Evolutionary conservation across 257 asterid species (phyloP), one percentile per base, ranked within the genome.

Genomic region (Solanum neorickii): DNA sequence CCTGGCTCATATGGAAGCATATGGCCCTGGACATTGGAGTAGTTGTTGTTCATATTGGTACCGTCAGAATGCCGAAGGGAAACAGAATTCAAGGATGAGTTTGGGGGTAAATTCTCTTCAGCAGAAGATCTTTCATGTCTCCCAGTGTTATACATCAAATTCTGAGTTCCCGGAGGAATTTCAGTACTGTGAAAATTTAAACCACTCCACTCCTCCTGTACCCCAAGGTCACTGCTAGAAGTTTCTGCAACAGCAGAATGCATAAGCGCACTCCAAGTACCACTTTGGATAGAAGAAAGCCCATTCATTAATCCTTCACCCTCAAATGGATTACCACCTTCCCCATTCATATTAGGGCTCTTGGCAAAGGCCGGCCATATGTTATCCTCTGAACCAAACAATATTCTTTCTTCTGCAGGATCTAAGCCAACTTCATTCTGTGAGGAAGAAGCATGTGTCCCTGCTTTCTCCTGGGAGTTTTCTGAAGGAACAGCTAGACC

Each of bases 251-350:
- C 98, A 41, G 99, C 99, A 86, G 99, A 97, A 88, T 97, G 98
- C 98, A 97, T 95, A 66, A 97, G 95, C 88, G 99, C 98, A 90
- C 99, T 95, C 99, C 99, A 96, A 88, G 98, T 94, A 87, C 99
- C 99, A 89, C 94, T 91, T 88, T 93, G 96, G 90, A 92, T 86
- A 59, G 96, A 93, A 65, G 94, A 87, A 44, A 90, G 37, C 44
- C 92, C 94, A 91, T 92, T 91, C n/a, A 89, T 84, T 69, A 84
- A 75, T 13, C 91, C 93, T 84, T 89, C 89, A 78, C 84, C 87
- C 78, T 92, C 94, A 62, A 92, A 90, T 85, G 89, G 80, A 89
- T 87, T 90, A 85, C 88, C 91, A 72, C 88, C 90, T 76, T 92
- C 95, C 87, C 88, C 97, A 91, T 89, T 89, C 82, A 82, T 52